phyloP scores from a whole-genome alignment of 495 filamentous ascomycete genomes.

The Gamarada debralockiae region DNA sequence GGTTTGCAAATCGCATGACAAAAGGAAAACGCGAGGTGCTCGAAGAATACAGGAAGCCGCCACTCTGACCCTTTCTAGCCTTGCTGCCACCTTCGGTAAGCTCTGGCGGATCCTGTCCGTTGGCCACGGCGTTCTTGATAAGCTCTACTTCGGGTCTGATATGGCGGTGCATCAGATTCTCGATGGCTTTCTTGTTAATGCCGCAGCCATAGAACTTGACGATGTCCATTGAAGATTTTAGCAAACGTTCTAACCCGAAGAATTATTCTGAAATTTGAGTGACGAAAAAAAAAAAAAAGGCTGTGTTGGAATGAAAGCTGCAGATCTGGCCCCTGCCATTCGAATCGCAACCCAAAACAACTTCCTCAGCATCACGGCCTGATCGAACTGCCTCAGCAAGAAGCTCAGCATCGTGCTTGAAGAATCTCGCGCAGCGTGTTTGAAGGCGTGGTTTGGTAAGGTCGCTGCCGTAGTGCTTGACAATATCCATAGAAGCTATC shows the following conservation, averaged over 20 bases:
- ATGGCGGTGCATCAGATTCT: neutral
- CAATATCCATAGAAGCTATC: slow-evolving; percentile 7
- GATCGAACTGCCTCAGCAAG: slow-evolving; percentile 1
- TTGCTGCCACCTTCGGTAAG: neutral
- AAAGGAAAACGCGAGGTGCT: slow-evolving; percentile 2
- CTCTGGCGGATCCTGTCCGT: neutral
- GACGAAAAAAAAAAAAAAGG: slow-evolving; percentile 11
- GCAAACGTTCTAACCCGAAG: neutral
- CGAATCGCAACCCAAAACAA: slow-evolving; percentile 1
- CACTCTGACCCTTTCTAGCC: slow-evolving; percentile 1
- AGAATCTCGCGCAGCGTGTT: neutral
- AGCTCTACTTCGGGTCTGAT: neutral
- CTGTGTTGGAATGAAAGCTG: too few species aligned
- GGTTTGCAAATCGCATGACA: neutral
- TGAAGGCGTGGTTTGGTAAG: neutral
- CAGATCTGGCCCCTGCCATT: slow-evolving; percentile 1
- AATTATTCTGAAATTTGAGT: neutral
- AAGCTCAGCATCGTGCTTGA: neutral
- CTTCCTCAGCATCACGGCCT: slow-evolving; percentile 6
- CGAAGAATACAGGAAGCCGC: neutral
- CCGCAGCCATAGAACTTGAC: slow-evolving; percentile 7
- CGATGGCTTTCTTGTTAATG: neutral
- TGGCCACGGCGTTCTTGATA: neutral
- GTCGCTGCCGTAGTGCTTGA: slow-evolving; percentile 12
- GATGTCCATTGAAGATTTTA: slow-evolving; percentile 5